Percentiles rank a stretch among this genome's conserved stretches.
These are phyloP conservation scores for Polygonum maritimum DNA, from an alignment of 148 eudicot genomes.

Conservation along the genomic window DNA sequence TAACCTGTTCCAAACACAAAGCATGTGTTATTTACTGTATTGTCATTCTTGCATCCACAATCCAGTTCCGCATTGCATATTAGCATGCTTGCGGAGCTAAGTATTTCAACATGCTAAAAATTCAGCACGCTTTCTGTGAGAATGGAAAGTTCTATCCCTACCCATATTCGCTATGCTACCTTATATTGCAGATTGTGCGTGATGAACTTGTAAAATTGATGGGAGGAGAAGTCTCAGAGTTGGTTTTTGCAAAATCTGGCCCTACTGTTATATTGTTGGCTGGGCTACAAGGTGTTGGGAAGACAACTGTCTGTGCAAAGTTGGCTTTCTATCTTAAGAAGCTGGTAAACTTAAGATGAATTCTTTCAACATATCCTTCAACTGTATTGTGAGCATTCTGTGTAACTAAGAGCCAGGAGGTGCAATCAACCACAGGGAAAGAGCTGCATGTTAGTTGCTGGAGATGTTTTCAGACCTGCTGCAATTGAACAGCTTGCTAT, in stretches of 20 bases:
- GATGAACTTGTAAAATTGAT: constrained; percentile 88
- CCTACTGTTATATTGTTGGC: constrained; percentile 89
- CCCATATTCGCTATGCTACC: not conserved
- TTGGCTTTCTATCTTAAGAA: constrained; percentile 89
- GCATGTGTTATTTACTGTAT: not conserved
- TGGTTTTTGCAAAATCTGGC: constrained; percentile 70
- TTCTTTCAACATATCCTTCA: not conserved
- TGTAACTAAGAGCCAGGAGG: constrained; percentile 1
- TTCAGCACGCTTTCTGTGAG: not conserved
- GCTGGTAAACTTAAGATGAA: constrained; percentile 36
- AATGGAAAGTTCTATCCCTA: not conserved
- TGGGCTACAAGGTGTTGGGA: constrained; percentile 98
- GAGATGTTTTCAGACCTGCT: constrained; percentile 98
- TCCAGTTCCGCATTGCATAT: not conserved
- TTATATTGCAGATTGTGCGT: constrained; percentile 62
- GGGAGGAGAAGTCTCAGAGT: constrained; percentile 97
- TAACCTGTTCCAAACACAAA: not conserved
- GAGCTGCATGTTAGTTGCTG: constrained; percentile 96
- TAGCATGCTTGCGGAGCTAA: not conserved
- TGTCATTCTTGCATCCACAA: not conserved
- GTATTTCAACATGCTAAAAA: not conserved
- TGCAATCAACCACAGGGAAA: constrained; percentile 52
- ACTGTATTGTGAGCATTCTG: not conserved
- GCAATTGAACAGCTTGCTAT: constrained; percentile 95
- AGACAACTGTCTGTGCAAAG: constrained; percentile 94